Conservation (phyloP, 2,329 filamentous ascomycete species). For the Cordyceps pruinosa region DNA sequence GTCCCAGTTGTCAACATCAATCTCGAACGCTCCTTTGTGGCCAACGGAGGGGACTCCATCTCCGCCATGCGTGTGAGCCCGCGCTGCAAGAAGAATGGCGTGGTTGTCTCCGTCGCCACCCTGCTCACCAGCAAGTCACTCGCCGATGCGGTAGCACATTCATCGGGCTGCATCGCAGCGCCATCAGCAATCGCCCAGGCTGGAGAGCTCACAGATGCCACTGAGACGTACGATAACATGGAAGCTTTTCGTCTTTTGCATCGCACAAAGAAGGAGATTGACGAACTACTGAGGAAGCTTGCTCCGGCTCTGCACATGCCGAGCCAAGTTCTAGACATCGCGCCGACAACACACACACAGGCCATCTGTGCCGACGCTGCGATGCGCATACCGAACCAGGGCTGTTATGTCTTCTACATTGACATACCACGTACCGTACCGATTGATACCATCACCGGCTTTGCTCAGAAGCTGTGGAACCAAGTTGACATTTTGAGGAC, state of each 20-base stretch:
- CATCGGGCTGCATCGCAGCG: not conserved
- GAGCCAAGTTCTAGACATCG: not conserved
- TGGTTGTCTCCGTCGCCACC: not conserved
- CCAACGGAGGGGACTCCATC: not conserved
- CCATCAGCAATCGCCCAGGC: not conserved
- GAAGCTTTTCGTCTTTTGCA: not conserved
- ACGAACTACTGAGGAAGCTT: not conserved
- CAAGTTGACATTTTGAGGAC: not conserved
- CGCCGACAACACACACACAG: not conserved
- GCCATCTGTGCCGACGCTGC: not conserved
- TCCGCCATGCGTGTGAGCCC: not conserved
- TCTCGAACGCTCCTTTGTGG: not conserved
- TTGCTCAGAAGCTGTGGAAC: not conserved
- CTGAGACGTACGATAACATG: not conserved
- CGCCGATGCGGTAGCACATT: not conserved
- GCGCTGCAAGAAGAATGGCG: not conserved
- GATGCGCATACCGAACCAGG: not conserved
- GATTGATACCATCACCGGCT: not conserved
- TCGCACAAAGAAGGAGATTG: not conserved
- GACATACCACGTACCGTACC: not conserved
- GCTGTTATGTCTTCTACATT: not conserved
- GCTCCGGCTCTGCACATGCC: not conserved
- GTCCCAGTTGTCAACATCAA: not conserved
- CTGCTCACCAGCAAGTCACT: not conserved
- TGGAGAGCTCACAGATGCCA: not conserved